Evolutionary conservation across 306 rosid species (phyloP).

Genomic region (Astragalus glycyphyllos): DNA sequence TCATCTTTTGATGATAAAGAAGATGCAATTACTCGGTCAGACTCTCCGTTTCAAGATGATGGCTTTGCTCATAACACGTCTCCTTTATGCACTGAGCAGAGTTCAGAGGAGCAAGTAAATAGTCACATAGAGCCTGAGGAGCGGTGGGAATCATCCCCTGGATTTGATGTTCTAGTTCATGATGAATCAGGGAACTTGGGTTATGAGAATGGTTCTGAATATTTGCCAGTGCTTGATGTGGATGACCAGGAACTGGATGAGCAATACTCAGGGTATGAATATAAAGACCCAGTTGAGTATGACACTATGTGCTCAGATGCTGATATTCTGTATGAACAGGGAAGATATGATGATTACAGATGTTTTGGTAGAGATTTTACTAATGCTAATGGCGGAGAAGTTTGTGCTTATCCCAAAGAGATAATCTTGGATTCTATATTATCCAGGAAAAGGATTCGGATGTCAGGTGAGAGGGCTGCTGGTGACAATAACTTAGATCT

Average conservation of each 20-base stretch:
- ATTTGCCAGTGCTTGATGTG: conserved; percentile 50
- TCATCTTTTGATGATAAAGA: conserved; percentile 57
- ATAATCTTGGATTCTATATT: conserved; percentile 53
- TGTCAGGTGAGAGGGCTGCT: conserved; percentile 50
- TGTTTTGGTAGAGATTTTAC: conserved; percentile 46
- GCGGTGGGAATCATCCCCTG: conserved; percentile 83
- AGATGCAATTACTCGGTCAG: conserved; percentile 44
- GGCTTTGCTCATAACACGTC: conserved; percentile 48
- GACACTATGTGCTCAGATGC: conserved; percentile 50
- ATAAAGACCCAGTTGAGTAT: conserved; percentile 54
- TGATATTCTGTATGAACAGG: conserved; percentile 56
- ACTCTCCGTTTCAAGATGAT: conserved; percentile 49
- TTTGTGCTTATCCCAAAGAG: conserved; percentile 50
- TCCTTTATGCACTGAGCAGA: conserved; percentile 48
- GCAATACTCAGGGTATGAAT: conserved; percentile 53
- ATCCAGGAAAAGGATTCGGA: conserved; percentile 57
- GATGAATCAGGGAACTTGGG: conserved; percentile 54
- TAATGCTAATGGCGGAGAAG: conserved; percentile 45
- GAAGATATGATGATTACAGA: conserved; percentile 44
- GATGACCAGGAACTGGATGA: conserved; percentile 50
- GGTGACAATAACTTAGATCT: conserved; percentile 60
- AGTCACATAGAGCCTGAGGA: conserved; percentile 62
- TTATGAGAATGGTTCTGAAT: conserved; percentile 57
- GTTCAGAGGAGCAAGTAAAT: conserved; percentile 62
- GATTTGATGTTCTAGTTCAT: conserved; percentile 90